Base-by-base conservation (phyloP, 257 asterid genomes). In the Parsonsia alboflavescens region DNA sequence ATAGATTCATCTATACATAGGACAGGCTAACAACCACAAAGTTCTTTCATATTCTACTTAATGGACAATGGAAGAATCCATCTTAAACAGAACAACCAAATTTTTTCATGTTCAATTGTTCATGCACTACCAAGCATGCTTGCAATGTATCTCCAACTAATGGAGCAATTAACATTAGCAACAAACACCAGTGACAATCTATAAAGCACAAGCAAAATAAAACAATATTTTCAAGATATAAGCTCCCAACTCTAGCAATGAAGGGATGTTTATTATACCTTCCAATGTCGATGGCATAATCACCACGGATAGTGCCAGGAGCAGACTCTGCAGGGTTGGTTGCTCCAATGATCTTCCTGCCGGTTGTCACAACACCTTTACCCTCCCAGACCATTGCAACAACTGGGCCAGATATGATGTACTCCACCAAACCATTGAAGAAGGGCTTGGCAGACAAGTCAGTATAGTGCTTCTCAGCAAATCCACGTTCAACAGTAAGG, bases 331-430 rank as follows among this genome's bases (percentile, higher is more conserved):
- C 86, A 21, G 98, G 99, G 88, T 92, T 94, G 52, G 99, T 94
- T 26, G 97, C 97, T 62, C 99, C 97, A 75, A 94, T 94, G 83
- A 94, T 89, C 88, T 87, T 92, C 74, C 99, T 90, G 63, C 99
- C 99, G 0, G 98, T 94, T 39, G 88, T 24, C 7, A 94, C 99
- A 7, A 90, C 97, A 72, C 82, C 82, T 90, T 90, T 94, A 10
- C 99, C 99, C 81, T 90, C 98, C 99, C 97, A 95, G 72, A 95
- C 98, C 97, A 95, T 92, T 1, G 98, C 99, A 72, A 89, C 96
- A 68, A 94, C 97, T 5, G 99, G 97, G 39, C 99, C 97, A n/a
- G 97, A 92, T 69, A 90, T 70, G 46, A 92, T 94, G 90, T 92
- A 94, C 77, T 92, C 97, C 2, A 90, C 95, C 21, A 92, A 94